phyloP scores from a whole-genome alignment of 257 asterid genomes.

The Solanum medicagineum region DNA sequence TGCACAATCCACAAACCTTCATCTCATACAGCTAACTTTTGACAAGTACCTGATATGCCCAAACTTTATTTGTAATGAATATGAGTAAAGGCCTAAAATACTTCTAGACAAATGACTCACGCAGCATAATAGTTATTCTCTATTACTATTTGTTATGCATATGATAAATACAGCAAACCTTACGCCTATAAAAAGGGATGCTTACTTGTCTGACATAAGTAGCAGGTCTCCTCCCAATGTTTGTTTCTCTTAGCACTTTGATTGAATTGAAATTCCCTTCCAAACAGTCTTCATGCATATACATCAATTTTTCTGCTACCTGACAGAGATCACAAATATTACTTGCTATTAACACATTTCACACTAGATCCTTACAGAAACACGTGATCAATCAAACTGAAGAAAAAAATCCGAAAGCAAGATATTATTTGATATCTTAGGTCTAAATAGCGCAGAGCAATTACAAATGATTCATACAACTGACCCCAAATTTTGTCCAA shows the following conservation, averaged over 20 bases:
- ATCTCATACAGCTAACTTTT: background rate
- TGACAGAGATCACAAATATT: background rate
- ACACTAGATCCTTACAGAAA: background rate
- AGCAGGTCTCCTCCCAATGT: constrained; percentile 12
- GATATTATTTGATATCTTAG: background rate
- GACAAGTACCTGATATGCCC: background rate
- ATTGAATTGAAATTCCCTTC: constrained; percentile 48
- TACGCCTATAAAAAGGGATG: background rate
- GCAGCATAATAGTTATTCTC: background rate
- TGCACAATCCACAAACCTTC: background rate
- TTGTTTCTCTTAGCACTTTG: constrained; percentile 27
- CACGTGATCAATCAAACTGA: background rate
- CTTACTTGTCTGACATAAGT: constrained; percentile 34
- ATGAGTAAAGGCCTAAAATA: background rate
- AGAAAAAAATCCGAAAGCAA: background rate
- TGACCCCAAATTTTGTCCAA: background rate
- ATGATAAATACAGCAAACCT: background rate
- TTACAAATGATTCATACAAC: background rate
- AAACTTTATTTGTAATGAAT: background rate
- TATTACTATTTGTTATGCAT: background rate
- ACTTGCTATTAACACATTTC: background rate
- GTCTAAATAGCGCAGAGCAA: background rate
- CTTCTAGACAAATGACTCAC: background rate
- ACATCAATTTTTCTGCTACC: constrained; percentile 53
- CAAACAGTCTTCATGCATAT: constrained; percentile 60